Evolutionary conservation across 176 grass and related monocot genomes (phyloP).

Genomic region (Pontederia paniculata): DNA sequence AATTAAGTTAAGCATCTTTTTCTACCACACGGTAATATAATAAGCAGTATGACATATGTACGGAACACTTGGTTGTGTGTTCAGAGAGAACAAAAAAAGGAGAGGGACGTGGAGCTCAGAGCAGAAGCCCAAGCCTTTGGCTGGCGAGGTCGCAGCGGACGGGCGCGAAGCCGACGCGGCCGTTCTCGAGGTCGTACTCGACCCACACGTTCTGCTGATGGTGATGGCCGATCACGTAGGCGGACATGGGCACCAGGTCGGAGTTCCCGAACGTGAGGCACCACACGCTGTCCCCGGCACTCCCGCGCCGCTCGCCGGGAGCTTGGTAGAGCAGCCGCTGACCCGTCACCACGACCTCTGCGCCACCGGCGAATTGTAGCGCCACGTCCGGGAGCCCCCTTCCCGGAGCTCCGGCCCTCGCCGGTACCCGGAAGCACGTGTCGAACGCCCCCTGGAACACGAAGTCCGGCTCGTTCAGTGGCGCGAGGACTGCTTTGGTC

Average conservation of each 20-base stretch:
- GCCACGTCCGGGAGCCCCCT: conserved; percentile 34
- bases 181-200: conserved; percentile 93
- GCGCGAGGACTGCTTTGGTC: conserved; percentile 24
- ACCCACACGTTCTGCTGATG: conserved; percentile 99
- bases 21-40: too few relatives aligned
- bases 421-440: conserved; percentile 61
- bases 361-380: conserved; percentile 50
- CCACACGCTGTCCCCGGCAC: conserved; percentile 42
- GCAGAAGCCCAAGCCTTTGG: conserved; percentile 61
- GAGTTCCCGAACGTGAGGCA: conserved; percentile 94
- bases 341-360: conserved; percentile 52
- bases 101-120: conserved; percentile 28
- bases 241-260: conserved; percentile 71
- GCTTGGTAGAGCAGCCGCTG: conserved; percentile 77
- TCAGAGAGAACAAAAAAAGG: background rate
- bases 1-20: too few relatives aligned
- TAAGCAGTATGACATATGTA: too few relatives aligned
- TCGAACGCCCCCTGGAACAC: conserved; percentile 74
- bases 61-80: background rate
- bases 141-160: conserved; percentile 84
- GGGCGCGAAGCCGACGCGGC: conserved; percentile 67
- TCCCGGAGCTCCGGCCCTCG: conserved; percentile 12
- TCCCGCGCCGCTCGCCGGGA: conserved; percentile 44
- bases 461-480: conserved; percentile 50
- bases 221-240: conserved; percentile 95